Percentiles rank a stretch among this genome's conserved stretches.
These are phyloP conservation scores for Lecanicillium sp. DNA, from an alignment of 2,329 filamentous ascomycete species.

Conservation along the genomic window DNA sequence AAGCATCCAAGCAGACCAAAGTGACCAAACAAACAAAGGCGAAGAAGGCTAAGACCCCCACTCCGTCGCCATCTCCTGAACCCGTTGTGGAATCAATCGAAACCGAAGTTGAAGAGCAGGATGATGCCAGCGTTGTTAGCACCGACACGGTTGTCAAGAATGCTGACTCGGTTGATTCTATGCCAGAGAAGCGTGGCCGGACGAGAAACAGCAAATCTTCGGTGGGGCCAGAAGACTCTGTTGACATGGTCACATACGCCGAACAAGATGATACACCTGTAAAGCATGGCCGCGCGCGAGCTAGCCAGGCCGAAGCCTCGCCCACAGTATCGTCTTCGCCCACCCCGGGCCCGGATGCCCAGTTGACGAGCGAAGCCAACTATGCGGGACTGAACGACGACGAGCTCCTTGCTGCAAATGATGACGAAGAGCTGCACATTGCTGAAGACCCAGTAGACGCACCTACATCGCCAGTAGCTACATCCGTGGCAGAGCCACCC, in stretches of 20 bases:
- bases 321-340: conserved; percentile 13
- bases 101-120: conserved; percentile 16
- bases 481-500: conserved; percentile 25
- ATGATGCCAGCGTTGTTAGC: conserved; percentile 36
- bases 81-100: conserved; percentile 13
- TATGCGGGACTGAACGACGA: conserved; percentile 7
- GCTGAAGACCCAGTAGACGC: conserved; percentile 13
- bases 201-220: background rate
- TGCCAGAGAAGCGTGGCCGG: background rate
- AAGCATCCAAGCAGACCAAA: conserved; percentile 43
- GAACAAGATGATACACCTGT: conserved; percentile 16
- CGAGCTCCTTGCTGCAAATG: background rate
- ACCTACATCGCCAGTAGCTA: conserved; percentile 7
- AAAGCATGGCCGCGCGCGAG: conserved; percentile 22
- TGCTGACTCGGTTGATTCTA: conserved; percentile 4
- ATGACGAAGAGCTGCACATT: conserved; percentile 11
- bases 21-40: too few relatives aligned
- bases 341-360: conserved; percentile 15
- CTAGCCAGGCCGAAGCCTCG: conserved; percentile 3
- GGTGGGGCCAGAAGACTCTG: conserved; percentile 9
- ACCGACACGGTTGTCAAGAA: conserved; percentile 37
- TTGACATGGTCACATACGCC: conserved; percentile 7
- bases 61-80: conserved; percentile 22
- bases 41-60: conserved; percentile 36
- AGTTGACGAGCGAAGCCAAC: conserved; percentile 11